These are phyloP conservation scores for Apiosordaria backusii DNA, from an alignment of 495 filamentous ascomycete species.

Conservation along the genomic window DNA sequence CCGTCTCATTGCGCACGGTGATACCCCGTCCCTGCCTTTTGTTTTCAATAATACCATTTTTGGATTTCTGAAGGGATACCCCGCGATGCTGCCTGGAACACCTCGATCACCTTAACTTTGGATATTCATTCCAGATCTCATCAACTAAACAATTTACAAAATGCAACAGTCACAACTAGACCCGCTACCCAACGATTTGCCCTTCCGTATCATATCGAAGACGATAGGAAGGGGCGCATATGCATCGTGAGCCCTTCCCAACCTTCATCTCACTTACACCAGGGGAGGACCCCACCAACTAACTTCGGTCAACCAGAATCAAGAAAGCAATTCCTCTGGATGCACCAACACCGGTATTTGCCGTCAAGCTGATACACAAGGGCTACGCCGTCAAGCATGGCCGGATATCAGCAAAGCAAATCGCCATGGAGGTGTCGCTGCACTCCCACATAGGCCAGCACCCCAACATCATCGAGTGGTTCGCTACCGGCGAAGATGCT, in stretches of 20 bases:
- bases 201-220: constrained; percentile 91
- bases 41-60: constrained; percentile 4
- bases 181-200: constrained; percentile 78
- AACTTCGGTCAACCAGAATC: constrained; percentile 55
- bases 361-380: constrained; percentile 98
- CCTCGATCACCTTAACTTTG: background rate
- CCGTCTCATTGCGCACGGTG: background rate
- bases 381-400: constrained; percentile 85
- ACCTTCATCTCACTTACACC: constrained; percentile 11
- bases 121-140: background rate
- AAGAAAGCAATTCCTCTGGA: constrained; percentile 84
- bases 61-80: constrained; percentile 7
- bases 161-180: constrained; percentile 80
- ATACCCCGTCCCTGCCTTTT: background rate
- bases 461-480: constrained; percentile 89
- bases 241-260: constrained; percentile 68
- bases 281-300: background rate
- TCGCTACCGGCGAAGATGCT: constrained; percentile 77
- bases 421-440: constrained; percentile 82
- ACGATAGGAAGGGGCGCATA: constrained; percentile 96
- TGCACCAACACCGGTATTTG: constrained; percentile 72
- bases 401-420: constrained; percentile 80
- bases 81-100: constrained; percentile 5
- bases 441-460: constrained; percentile 86
- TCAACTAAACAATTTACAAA: constrained; percentile 21